phyloP scores from a whole-genome alignment of 176 grass and related monocot genomes.

The Leersia perrieri region DNA sequence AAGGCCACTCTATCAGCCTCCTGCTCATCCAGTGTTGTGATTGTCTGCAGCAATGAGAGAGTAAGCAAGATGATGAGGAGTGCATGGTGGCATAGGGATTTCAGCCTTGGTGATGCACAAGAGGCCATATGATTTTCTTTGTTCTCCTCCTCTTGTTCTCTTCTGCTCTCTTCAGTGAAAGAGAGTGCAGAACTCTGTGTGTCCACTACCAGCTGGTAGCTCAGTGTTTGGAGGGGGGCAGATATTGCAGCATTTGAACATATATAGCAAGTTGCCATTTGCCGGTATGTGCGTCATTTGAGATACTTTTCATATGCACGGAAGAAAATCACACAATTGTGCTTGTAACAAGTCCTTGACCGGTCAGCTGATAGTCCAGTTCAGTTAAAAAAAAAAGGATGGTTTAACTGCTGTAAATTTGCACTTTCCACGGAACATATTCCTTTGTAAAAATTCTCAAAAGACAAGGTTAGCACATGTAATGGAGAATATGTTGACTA shows the following conservation, averaged over 20 bases:
- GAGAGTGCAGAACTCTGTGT: conserved; percentile 5
- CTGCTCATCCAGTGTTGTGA: neutral
- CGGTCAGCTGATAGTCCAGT: neutral
- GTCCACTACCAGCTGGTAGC: neutral
- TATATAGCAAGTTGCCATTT: conserved; percentile 16
- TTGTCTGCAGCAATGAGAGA: conserved; percentile 15
- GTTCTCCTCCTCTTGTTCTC: neutral
- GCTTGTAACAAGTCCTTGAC: neutral
- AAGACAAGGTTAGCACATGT: neutral
- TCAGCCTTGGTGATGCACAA: neutral
- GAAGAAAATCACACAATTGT: no score
- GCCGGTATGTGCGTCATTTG: neutral
- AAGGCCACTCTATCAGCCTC: conserved; percentile 43
- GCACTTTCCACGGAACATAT: neutral
- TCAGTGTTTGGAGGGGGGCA: neutral
- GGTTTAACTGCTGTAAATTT: neutral
- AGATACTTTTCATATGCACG: conserved; percentile 1
- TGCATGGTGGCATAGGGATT: neutral
- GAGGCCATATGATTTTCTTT: conserved; percentile 24
- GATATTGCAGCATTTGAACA: conserved; percentile 14
- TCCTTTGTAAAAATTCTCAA: neutral
- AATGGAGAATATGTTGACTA: neutral
- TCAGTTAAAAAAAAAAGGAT: no score
- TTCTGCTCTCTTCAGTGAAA: neutral
- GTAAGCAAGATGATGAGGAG: conserved; percentile 16